Evolutionary conservation across 2,329 filamentous ascomycete genomes (phyloP).

Genomic region (Ceratocystis alfenasii): DNA sequence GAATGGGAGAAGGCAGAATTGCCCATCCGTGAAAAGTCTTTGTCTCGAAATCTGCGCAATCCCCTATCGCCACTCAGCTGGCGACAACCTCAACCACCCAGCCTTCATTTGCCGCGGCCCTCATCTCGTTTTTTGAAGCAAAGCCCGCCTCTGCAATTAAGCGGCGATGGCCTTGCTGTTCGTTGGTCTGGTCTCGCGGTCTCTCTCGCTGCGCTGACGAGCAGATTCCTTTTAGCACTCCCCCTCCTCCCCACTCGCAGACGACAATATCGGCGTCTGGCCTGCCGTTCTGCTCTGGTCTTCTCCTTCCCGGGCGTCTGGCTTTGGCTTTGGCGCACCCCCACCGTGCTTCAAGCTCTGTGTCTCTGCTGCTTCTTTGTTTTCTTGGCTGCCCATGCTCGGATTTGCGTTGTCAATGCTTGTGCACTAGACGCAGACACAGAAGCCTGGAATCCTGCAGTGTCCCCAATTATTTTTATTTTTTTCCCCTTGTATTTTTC

Average conservation of each 20-base stretch:
- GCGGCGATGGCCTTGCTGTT: neutral
- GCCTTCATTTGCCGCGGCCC: neutral
- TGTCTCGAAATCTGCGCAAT: neutral
- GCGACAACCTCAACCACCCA: neutral
- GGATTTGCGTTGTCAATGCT: constrained; percentile 11
- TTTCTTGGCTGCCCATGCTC: constrained; percentile 6
- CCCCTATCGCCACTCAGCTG: neutral
- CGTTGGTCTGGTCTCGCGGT: neutral
- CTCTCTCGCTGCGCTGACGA: neutral
- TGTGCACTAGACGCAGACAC: neutral
- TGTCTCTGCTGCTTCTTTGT: neutral
- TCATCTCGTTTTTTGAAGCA: constrained; percentile 2
- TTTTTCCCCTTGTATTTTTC: constrained; percentile 15
- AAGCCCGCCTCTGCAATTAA: neutral
- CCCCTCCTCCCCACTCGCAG: neutral
- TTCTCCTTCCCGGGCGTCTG: neutral
- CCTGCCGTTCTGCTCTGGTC: neutral
- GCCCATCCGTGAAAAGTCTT: neutral
- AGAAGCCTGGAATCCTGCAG: constrained; percentile 5
- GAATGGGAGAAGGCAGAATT: neutral
- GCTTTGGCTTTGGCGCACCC: neutral
- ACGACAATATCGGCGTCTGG: neutral
- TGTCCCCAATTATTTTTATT: neutral
- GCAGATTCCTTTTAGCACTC: neutral
- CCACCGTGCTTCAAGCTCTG: neutral